These are phyloP conservation scores for Kwoniella botswanensis DNA, from an alignment of 768 basidiomycete genomes.

Conservation along the genomic window DNA sequence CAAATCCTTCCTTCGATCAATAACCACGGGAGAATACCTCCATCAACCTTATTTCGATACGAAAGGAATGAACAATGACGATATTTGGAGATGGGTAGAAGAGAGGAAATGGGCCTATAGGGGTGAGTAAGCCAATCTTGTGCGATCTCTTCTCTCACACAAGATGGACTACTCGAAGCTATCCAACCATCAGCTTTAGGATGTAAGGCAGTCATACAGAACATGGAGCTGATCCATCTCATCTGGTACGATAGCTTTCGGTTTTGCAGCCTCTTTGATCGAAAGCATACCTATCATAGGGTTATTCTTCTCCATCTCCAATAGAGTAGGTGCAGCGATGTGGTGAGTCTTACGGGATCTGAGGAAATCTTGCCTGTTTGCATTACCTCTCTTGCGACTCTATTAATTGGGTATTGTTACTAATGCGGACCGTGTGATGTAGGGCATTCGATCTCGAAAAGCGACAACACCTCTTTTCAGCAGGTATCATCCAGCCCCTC, in stretches of 20 bases:
- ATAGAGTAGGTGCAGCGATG: conserved; percentile 91
- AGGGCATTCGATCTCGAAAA: conserved; percentile 61
- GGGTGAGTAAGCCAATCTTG: conserved; percentile 59
- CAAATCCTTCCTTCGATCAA: conserved; percentile 57
- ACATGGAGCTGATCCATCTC: no score
- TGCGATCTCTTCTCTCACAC: no score
- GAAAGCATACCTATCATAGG: conserved; percentile 83
- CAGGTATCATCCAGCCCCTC: conserved; percentile 56
- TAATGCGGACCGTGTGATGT: not conserved
- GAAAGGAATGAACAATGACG: conserved; percentile 76
- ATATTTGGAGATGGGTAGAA: conserved; percentile 77
- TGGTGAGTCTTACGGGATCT: conserved; percentile 65
- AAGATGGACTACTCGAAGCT: no score
- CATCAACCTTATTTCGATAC: conserved; percentile 74
- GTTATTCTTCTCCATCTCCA: conserved; percentile 79
- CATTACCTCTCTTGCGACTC: no score
- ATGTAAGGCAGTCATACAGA: no score
- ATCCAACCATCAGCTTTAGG: no score
- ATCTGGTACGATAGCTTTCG: conserved; percentile 67
- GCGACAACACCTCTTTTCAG: conserved; percentile 60
- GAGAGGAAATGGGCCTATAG: conserved; percentile 90
- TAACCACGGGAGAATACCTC: conserved; percentile 58
- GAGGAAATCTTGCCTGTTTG: no score
- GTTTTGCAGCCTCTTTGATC: conserved; percentile 78
- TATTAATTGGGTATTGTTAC: no score